Evolutionary conservation across 495 filamentous ascomycete species (phyloP).

Genomic region (Talaromyces trachyspermus): DNA sequence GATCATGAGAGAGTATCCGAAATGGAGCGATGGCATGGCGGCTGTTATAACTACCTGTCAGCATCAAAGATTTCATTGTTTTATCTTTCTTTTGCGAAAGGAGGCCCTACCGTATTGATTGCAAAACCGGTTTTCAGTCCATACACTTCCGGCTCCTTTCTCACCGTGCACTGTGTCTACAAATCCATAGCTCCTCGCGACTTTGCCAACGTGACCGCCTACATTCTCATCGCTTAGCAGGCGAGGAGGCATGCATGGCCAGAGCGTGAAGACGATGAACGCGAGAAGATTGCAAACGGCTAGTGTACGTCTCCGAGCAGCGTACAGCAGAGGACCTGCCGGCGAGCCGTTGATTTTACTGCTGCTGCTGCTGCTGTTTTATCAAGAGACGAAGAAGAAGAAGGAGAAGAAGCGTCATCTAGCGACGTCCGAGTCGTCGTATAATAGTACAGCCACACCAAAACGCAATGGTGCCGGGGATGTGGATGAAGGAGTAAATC

Average conservation of each 20-base stretch:
- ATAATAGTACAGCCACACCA: slow-evolving; percentile 61
- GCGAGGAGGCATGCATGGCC: slow-evolving; percentile 77
- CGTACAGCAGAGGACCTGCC: slow-evolving; percentile 47
- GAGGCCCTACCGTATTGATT: slow-evolving; percentile 50
- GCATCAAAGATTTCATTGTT: too few species aligned
- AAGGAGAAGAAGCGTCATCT: too few species aligned
- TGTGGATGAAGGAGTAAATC: slow-evolving; percentile 75
- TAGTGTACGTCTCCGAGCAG: slow-evolving; percentile 58
- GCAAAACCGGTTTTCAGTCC: slow-evolving; percentile 67
- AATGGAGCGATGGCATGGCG: slow-evolving; percentile 75
- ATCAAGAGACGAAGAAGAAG: too few species aligned
- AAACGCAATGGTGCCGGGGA: slow-evolving; percentile 69
- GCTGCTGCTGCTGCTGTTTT: slow-evolving; percentile 27
- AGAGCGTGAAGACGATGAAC: slow-evolving; percentile 69
- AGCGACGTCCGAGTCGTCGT: slow-evolving; percentile 45
- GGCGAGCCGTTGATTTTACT: slow-evolving; percentile 29
- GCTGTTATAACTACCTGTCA: slow-evolving; percentile 28
- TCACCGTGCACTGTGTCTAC: slow-evolving; percentile 67
- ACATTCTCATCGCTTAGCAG: slow-evolving; percentile 50
- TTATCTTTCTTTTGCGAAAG: neutral
- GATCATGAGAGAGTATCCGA: slow-evolving; percentile 71
- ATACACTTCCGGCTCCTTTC: slow-evolving; percentile 56
- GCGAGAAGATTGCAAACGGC: slow-evolving; percentile 69
- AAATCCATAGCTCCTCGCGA: slow-evolving; percentile 57
- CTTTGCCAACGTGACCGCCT: slow-evolving; percentile 31